phyloP scores from a whole-genome alignment of 2,329 filamentous ascomycete species.

The Paraphoma chrysanthemicola region DNA sequence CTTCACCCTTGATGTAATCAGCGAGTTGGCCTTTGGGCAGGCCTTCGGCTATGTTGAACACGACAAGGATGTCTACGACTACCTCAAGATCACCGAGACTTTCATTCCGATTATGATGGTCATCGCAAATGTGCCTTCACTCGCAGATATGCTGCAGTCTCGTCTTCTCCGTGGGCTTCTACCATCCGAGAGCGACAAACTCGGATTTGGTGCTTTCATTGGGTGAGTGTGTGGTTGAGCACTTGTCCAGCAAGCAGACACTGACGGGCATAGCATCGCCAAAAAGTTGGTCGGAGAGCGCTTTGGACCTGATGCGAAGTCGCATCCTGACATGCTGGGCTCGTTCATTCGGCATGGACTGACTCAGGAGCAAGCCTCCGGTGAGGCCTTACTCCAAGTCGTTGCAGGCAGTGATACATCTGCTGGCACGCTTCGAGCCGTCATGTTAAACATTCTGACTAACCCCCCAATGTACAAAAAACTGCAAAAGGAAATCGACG shows the following conservation, averaged over 20 bases:
- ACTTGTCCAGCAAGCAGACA: no score
- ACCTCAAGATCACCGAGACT: constrained; percentile 54
- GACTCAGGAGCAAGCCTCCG: constrained; percentile 50
- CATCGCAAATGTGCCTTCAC: constrained; percentile 17
- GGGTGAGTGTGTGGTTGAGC: constrained; percentile 19
- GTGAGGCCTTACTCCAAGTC: constrained; percentile 54
- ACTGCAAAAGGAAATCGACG: constrained; percentile 55
- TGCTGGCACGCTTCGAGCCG: constrained; percentile 60
- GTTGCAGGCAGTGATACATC: constrained; percentile 66
- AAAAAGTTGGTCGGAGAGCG: constrained; percentile 56
- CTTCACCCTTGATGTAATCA: constrained; percentile 63
- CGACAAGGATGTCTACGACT: constrained; percentile 55
- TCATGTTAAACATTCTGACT: constrained; percentile 59
- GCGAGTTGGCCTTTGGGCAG: constrained; percentile 58
- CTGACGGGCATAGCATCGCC: constrained; percentile 45
- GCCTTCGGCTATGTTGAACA: constrained; percentile 58
- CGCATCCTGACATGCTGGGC: constrained; percentile 59
- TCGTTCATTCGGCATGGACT: constrained; percentile 57
- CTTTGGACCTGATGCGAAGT: constrained; percentile 52
- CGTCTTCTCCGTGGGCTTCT: constrained; percentile 19
- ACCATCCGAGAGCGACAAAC: constrained; percentile 52
- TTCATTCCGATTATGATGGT: constrained; percentile 25
- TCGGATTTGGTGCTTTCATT: constrained; percentile 48
- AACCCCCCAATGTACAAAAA: constrained; percentile 52
- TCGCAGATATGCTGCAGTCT: constrained; percentile 23